Evolutionary conservation across 169 alveolate genomes (phyloP).

Genomic region (Besnoitia besnoiti): DNA sequence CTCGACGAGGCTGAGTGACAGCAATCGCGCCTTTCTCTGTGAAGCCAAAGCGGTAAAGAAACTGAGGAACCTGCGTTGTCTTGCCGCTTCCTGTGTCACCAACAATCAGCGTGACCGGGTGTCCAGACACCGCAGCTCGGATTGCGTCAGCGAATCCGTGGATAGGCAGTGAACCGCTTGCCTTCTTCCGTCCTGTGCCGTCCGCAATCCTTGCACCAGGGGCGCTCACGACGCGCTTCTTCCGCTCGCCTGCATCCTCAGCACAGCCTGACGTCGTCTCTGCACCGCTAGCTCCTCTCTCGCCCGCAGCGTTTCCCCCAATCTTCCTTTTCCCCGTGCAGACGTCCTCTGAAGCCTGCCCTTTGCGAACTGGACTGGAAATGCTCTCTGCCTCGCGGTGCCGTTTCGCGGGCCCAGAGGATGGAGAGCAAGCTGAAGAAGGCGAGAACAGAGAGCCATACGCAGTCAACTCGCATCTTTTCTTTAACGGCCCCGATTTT

Average conservation of each 20-base stretch:
- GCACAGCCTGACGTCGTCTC: no score
- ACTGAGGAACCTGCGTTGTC: conserved; percentile 99
- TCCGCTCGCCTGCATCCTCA: no score
- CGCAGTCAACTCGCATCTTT: not conserved
- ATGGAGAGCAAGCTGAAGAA: not conserved
- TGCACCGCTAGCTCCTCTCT: no score
- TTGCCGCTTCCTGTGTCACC: conserved; percentile 99
- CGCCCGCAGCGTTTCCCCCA: no score
- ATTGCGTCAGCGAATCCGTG: conserved; percentile 73
- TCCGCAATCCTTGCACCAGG: not conserved
- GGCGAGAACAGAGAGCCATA: not conserved
- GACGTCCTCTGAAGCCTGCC: no score
- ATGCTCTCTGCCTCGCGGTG: no score
- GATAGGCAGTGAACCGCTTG: conserved; percentile 31
- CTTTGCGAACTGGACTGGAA: no score
- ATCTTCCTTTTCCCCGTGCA: no score
- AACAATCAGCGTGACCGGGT: conserved; percentile 93
- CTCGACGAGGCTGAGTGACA: conserved; percentile 99
- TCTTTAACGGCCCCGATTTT: not conserved
- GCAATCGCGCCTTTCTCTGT: conserved; percentile 79
- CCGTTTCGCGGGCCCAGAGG: no score
- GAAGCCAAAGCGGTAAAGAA: conserved; percentile 94
- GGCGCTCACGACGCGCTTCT: no score
- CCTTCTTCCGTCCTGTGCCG: not conserved
- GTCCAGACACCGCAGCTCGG: conserved; percentile 87